A percentile compares a stretch with the other conserved stretches of the same genome.
Conservation (phyloP, 2,329 filamentous ascomycete genomes). For the Ophiognomonia clavigignenti-juglandacearum region DNA sequence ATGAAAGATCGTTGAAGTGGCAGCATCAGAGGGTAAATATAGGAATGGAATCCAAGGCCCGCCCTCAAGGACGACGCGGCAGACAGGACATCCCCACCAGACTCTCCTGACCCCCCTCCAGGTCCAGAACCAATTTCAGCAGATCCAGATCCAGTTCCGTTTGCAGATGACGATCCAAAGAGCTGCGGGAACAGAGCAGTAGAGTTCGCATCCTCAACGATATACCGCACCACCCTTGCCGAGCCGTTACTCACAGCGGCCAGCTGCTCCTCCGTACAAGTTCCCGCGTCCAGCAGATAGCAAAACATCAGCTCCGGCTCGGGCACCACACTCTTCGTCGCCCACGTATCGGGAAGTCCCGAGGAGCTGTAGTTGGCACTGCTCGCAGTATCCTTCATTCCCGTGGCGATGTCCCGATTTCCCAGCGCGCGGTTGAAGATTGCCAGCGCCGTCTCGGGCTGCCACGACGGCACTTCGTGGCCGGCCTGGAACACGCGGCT, state of each 20-base stretch:
- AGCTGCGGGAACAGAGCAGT: neutral
- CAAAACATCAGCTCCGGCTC: slow-evolving; percentile 1
- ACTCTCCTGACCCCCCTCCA: too few species aligned
- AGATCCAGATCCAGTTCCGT: neutral
- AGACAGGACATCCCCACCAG: too few species aligned
- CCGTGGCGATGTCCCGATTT: slow-evolving; percentile 40
- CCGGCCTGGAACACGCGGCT: slow-evolving; percentile 51
- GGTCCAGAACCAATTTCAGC: neutral
- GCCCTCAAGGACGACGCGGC: too few species aligned
- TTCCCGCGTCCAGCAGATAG: slow-evolving; percentile 1
- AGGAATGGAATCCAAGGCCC: too few species aligned
- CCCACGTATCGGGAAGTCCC: slow-evolving; percentile 1
- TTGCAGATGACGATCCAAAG: neutral
- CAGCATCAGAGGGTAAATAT: too few species aligned
- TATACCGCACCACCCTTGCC: slow-evolving; percentile 16
- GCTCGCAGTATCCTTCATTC: slow-evolving; percentile 20
- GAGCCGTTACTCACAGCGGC: slow-evolving; percentile 14
- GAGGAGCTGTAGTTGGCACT: neutral
- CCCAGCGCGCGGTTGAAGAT: slow-evolving; percentile 46
- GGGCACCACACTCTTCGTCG: neutral
- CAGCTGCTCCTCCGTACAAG: slow-evolving; percentile 15
- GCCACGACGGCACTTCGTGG: slow-evolving; percentile 45
- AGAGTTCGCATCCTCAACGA: slow-evolving; percentile 8
- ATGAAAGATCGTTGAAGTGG: too few species aligned
- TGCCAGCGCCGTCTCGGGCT: slow-evolving; percentile 38